phyloP scores from a whole-genome alignment of 768 basidiomycete species.

The Pulveroboletus sp. region DNA sequence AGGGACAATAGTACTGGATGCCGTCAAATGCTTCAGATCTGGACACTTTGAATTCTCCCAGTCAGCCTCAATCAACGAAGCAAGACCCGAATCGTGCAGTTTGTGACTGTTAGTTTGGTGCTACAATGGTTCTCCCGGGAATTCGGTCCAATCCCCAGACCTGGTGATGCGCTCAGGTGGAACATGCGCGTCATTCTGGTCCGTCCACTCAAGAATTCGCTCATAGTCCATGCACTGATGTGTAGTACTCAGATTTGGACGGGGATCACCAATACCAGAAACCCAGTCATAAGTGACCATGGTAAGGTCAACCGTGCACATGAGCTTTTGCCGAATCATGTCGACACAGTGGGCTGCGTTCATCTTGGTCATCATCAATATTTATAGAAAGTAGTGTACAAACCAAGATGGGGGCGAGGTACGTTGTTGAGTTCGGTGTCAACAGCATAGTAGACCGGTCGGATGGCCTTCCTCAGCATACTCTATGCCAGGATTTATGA shows the following conservation, averaged over 20 bases:
- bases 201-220: neutral
- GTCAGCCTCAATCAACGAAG: no score
- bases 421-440: neutral
- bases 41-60: no score
- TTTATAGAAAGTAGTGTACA: neutral
- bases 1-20: no score
- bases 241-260: neutral
- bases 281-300: slow-evolving; percentile 1
- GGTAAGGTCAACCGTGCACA: slow-evolving; percentile 2
- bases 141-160: neutral
- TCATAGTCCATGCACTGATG: slow-evolving; percentile 3
- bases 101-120: no score
- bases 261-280: neutral
- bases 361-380: neutral
- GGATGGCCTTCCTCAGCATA: neutral
- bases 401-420: slow-evolving; percentile 1
- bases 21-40: no score
- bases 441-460: neutral
- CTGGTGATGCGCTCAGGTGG: neutral
- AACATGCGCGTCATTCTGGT: neutral
- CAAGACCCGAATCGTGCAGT: no score
- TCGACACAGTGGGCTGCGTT: neutral
- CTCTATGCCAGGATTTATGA: neutral
- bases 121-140: no score
- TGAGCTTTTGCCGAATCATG: no score